Evolutionary conservation across 2,329 filamentous ascomycete genomes (phyloP).

Genomic region (Sclerotinia borealis): DNA sequence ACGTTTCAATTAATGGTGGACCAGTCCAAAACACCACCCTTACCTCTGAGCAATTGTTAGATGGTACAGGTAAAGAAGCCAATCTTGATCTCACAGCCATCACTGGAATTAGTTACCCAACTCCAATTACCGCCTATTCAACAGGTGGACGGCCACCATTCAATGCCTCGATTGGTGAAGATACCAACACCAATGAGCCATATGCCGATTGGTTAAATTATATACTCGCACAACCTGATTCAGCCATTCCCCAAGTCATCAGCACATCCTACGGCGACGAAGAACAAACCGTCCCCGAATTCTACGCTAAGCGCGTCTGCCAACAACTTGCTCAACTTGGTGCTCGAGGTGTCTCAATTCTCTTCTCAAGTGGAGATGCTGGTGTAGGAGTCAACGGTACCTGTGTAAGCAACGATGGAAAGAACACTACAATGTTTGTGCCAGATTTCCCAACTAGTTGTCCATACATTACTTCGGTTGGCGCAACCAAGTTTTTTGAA

Average conservation of each 20-base stretch:
- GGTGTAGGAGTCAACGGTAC: slow-evolving; percentile 36
- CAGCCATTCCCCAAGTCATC: slow-evolving; percentile 47
- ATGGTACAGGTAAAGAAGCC: slow-evolving; percentile 37
- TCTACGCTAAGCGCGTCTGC: slow-evolving; percentile 49
- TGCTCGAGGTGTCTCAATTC: slow-evolving; percentile 47
- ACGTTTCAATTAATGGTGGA: slow-evolving; percentile 16
- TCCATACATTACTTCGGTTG: slow-evolving; percentile 28
- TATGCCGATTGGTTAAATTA: slow-evolving; percentile 49
- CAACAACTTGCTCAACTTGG: slow-evolving; percentile 48
- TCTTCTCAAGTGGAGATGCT: slow-evolving; percentile 48
- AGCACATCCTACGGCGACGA: slow-evolving; percentile 55
- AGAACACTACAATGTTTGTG: slow-evolving; percentile 46
- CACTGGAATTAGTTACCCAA: slow-evolving; percentile 47
- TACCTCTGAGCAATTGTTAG: slow-evolving; percentile 13
- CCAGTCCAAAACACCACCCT: slow-evolving; percentile 16
- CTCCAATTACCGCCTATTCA: slow-evolving; percentile 47
- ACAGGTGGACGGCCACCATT: slow-evolving; percentile 51
- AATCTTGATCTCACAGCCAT: slow-evolving; percentile 53
- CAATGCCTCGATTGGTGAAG: slow-evolving; percentile 36
- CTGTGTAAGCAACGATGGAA: slow-evolving; percentile 51
- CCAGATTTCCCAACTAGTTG: slow-evolving; percentile 48
- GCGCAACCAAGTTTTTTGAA: slow-evolving; percentile 19
- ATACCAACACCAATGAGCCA: slow-evolving; percentile 44
- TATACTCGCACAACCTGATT: slow-evolving; percentile 39
- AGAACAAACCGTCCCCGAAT: slow-evolving; percentile 47